Conservation (phyloP, 2,329 filamentous ascomycete species). For the Sporothrix pseudoabietina region DNA sequence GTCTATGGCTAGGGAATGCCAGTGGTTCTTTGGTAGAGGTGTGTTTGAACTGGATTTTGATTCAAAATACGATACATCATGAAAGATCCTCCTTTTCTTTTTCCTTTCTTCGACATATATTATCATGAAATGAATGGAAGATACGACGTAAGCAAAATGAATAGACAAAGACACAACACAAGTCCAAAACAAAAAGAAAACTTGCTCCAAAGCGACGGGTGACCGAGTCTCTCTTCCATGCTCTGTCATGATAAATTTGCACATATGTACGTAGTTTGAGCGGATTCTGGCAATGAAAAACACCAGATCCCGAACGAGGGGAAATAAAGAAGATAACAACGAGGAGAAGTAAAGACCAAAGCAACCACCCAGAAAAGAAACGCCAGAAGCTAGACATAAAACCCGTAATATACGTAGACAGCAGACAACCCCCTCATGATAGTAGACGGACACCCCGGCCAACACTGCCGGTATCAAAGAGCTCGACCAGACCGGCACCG, state of each 20-base stretch:
- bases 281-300: background rate
- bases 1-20: no score
- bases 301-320: background rate
- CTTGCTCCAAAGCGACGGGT: no score
- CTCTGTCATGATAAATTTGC: background rate
- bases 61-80: no score
- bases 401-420: background rate
- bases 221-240: background rate
- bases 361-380: background rate
- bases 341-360: background rate
- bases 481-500: slow-evolving; percentile 68
- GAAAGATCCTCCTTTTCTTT: no score
- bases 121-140: background rate
- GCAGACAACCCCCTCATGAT: background rate
- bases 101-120: no score
- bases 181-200: background rate
- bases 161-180: background rate
- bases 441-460: slow-evolving; percentile 62
- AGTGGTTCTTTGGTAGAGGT: no score
- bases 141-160: background rate
- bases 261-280: background rate
- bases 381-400: background rate
- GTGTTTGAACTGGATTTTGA: no score
- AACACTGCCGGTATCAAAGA: slow-evolving; percentile 76
- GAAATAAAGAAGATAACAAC: background rate